Base-by-base conservation (phyloP, 1,139 yeast species). In the Kodamaea fungicola region DNA sequence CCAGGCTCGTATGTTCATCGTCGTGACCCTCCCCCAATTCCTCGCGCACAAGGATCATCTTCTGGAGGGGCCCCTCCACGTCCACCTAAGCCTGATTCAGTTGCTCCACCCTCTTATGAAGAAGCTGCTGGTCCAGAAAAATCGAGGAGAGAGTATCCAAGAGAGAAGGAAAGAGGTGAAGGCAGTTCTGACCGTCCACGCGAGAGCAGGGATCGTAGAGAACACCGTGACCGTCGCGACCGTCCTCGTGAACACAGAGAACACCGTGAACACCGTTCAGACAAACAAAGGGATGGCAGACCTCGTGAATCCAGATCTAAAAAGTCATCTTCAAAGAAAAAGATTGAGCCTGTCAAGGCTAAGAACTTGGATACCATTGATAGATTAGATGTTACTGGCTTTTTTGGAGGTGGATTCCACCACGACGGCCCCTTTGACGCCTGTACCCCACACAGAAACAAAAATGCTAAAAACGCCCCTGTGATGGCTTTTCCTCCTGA, bases 371-470 rank as follows among this genome's bases (percentile, higher is more conserved):
- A 92, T 56, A 87, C 95, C 4, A 92, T 92, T 51, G 98, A 92
- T 64, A 86, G 85, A 61, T 71, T 92, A 49, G 98, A 92, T 59
- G 97, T 90, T 28, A 89, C 97, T 6, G 97, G 96, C 1, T 74
- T 92, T 47, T 90, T 86, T 57, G 97, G 97, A n/a, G 83, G 87
- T 31, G 87, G 92, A 1, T 92, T 92, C 73, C 98, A 92, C 61
- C 98, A 92, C 60, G 98, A 92, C 62, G 98, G 98, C 9, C 98
- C 98, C 12, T 92, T 92, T 60, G 98, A 92, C 61, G 98, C 98
- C 2, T 90, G 97, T 62, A 85, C 95, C 5, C 97, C 98, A 6
- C 96, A 87, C 61, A 81, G 97, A 59, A 92, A 92, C 64, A 86
- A 85, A 63, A 77, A 84, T 56, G 67, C 67, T 22, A 83, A 80